These are phyloP conservation scores for Globisporangium viniferum DNA, from an alignment of 352 stramenopile species.

Conservation along the genomic window DNA sequence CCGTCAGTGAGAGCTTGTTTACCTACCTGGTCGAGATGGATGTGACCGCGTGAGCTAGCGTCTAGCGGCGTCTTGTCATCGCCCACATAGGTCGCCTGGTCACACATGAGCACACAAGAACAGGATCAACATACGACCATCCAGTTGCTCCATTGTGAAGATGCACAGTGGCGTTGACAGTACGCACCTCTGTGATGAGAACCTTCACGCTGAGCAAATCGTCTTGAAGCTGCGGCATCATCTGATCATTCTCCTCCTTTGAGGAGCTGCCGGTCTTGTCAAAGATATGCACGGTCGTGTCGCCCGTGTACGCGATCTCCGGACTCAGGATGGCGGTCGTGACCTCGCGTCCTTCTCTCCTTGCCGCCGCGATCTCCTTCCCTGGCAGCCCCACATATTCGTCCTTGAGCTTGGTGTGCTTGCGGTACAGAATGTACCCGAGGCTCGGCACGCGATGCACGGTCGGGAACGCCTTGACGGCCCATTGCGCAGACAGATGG, in stretches of 20 bases:
- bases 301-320: slow-evolving; percentile 81
- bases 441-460: slow-evolving; percentile 71
- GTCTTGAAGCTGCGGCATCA: slow-evolving; percentile 7
- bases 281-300: slow-evolving; percentile 72
- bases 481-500: slow-evolving; percentile 51
- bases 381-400: slow-evolving; percentile 41
- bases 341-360: slow-evolving; percentile 42
- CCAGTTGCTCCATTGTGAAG: too few relatives aligned
- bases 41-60: slow-evolving; percentile 58
- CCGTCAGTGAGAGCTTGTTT: background rate
- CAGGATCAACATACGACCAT: background rate
- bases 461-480: slow-evolving; percentile 65
- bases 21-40: slow-evolving; percentile 66
- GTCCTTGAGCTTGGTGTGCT: slow-evolving; percentile 42
- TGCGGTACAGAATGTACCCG: slow-evolving; percentile 73
- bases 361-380: slow-evolving; percentile 47
- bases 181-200: slow-evolving; percentile 75
- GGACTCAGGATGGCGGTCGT: slow-evolving; percentile 31
- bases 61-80: slow-evolving; percentile 40
- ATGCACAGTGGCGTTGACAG: too few relatives aligned
- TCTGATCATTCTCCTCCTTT: slow-evolving; percentile 5
- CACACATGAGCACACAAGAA: background rate
- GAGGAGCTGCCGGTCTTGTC: background rate
- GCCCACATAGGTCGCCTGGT: slow-evolving; percentile 64
- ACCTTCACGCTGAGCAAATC: slow-evolving; percentile 67